Conservation (phyloP, 1,139 yeast species). For the Saccharomyces hybrid region DNA sequence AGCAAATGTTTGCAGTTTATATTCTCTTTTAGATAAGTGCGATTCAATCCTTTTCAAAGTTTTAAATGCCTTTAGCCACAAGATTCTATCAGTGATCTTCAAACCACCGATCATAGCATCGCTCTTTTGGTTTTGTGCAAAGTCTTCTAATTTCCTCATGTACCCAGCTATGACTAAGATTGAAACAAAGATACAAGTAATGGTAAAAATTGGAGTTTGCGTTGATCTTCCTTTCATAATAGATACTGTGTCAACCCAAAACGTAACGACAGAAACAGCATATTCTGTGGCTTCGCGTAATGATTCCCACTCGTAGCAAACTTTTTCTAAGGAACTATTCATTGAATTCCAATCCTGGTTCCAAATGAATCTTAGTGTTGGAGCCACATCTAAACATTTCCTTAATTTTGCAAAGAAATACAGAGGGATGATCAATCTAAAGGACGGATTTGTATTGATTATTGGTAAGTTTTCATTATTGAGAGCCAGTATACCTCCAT, state of each 20-base stretch:
- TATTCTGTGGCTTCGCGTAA: conserved; percentile 50
- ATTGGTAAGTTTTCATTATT: conserved; percentile 38
- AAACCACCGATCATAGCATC: conserved; percentile 12
- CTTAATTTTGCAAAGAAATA: conserved; percentile 56
- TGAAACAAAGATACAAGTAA: conserved; percentile 58
- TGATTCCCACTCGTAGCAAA: conserved; percentile 37
- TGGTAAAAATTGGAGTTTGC: conserved; percentile 52
- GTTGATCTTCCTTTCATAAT: conserved; percentile 35
- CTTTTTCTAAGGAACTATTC: conserved; percentile 42
- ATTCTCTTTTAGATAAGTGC: conserved; percentile 39
- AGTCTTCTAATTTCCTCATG: conserved; percentile 45
- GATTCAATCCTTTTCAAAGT: conserved; percentile 12
- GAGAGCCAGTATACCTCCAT: conserved; percentile 53
- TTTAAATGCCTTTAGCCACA: conserved; percentile 23
- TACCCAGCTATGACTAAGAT: conserved; percentile 55
- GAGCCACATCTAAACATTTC: conserved; percentile 50
- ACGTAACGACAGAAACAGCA: conserved; percentile 50
- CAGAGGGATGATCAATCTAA: conserved; percentile 58
- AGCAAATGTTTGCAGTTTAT: conserved; percentile 40
- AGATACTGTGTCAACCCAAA: conserved; percentile 62
- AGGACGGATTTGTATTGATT: conserved; percentile 44
- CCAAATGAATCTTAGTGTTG: conserved; percentile 51
- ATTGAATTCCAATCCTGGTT: conserved; percentile 56
- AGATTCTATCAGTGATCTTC: conserved; percentile 32
- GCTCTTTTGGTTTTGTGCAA: conserved; percentile 31